Conservation (phyloP, 305 asterid species). For the Solanum chacoense region DNA sequence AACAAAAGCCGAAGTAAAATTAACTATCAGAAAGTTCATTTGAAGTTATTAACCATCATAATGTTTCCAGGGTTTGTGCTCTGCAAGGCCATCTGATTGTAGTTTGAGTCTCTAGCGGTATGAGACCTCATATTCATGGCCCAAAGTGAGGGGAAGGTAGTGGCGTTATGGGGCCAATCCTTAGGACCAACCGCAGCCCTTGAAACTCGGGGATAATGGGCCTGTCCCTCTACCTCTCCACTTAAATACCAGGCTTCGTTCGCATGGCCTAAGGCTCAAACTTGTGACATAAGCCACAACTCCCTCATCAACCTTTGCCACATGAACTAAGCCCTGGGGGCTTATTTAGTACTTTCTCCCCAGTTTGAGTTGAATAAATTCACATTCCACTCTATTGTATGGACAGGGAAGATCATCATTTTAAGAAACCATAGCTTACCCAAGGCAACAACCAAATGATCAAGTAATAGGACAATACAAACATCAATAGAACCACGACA, state of each 20-base stretch:
- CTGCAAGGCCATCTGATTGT: not conserved
- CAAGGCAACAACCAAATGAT: not conserved
- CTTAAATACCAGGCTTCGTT: not conserved
- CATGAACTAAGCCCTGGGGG: not conserved
- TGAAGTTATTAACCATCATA: not conserved
- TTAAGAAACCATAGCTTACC: not conserved
- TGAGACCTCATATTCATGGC: not conserved
- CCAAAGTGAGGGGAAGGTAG: not conserved
- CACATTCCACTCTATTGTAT: not conserved
- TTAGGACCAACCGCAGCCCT: not conserved
- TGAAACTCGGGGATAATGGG: not conserved
- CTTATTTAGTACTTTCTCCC: not conserved
- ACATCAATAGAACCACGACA: not conserved
- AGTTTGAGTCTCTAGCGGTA: not conserved
- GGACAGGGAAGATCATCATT: not conserved
- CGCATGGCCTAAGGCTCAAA: not conserved
- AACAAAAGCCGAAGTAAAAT: not conserved
- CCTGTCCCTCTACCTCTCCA: not conserved
- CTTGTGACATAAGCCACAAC: not conserved
- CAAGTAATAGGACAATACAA: not conserved
- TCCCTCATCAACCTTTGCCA: not conserved
- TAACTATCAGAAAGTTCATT: not conserved
- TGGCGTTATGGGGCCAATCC: not conserved
- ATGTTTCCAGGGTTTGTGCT: not conserved
- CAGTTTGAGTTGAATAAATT: not conserved